phyloP scores from a whole-genome alignment of 1,284 basidiomycete species.

The Malassezia nana region DNA sequence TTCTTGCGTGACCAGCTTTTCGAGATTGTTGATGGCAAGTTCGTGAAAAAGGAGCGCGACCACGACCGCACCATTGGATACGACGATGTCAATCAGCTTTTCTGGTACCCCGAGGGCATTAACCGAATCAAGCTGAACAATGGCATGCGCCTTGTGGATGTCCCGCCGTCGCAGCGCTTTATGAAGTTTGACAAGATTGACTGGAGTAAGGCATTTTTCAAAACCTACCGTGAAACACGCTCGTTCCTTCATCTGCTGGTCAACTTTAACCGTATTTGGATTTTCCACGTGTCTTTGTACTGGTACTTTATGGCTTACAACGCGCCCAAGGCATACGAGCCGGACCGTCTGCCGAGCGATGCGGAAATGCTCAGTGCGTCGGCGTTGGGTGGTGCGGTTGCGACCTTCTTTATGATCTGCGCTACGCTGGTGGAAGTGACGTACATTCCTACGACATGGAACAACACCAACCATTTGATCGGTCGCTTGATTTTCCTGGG shows the following conservation, averaged over 20 bases:
- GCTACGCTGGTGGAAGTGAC: constrained; percentile 46
- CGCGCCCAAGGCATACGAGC: constrained; percentile 70
- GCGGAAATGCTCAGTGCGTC: constrained; percentile 40
- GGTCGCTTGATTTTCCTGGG: constrained; percentile 43
- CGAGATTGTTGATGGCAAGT: constrained; percentile 90
- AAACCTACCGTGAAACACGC: constrained; percentile 48
- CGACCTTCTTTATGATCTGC: constrained; percentile 43
- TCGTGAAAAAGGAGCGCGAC: constrained; percentile 77
- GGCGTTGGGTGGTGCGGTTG: constrained; percentile 45
- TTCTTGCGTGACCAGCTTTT: constrained; percentile 98
- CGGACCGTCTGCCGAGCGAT: constrained; percentile 30
- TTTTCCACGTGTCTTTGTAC: constrained; percentile 46
- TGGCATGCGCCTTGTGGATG: constrained; percentile 59
- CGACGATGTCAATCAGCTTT: constrained; percentile 96
- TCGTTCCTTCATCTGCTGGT: constrained; percentile 47
- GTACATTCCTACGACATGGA: constrained; percentile 47
- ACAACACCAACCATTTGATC: constrained; percentile 47
- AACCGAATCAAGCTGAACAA: constrained; percentile 77
- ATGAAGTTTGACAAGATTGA: constrained; percentile 50
- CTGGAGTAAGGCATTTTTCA: constrained; percentile 47
- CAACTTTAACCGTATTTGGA: constrained; percentile 49
- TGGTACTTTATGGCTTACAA: constrained; percentile 58
- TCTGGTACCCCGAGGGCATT: constrained; percentile 99
- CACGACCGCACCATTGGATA: constrained; percentile 95
- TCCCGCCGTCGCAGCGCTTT: constrained; percentile 46